A percentile compares a stretch with the other conserved stretches of the same genome.
phyloP scores from a whole-genome alignment of 306 rosid species.

The Quillaja saponaria region DNA sequence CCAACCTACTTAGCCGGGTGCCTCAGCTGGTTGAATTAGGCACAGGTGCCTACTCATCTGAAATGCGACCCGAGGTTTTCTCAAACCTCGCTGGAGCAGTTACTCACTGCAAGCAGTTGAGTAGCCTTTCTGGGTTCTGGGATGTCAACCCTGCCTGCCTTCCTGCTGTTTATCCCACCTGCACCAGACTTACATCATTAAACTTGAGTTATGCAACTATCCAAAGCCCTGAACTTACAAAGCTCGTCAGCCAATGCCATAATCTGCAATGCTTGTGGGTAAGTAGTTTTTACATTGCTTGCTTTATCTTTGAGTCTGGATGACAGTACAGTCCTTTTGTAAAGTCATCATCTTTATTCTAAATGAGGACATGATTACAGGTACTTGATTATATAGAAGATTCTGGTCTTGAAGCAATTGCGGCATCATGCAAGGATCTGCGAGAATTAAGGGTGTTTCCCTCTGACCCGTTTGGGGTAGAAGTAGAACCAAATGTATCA shows the following conservation, averaged over 20 bases:
- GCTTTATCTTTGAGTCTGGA: constrained; percentile 10
- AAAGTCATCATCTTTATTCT: constrained; percentile 29
- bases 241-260: constrained; percentile 71
- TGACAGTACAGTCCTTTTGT: constrained; percentile 5
- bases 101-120: constrained; percentile 62
- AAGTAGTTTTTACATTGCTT: constrained; percentile 19
- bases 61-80: constrained; percentile 65
- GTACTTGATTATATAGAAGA: constrained; percentile 96
- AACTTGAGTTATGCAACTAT: constrained; percentile 75
- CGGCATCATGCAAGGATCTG: constrained; percentile 82
- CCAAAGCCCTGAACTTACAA: constrained; percentile 69
- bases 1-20: constrained; percentile 60
- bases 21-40: constrained; percentile 85
- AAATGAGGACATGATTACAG: constrained; percentile 46
- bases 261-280: constrained; percentile 88
- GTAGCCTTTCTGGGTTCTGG: constrained; percentile 84
- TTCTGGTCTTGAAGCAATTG: constrained; percentile 73
- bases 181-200: constrained; percentile 65
- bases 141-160: constrained; percentile 76
- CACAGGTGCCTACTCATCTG: constrained; percentile 69
- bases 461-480: constrained; percentile 70
- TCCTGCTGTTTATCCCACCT: constrained; percentile 67
- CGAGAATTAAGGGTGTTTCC: constrained; percentile 93
- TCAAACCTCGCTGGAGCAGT: constrained; percentile 53
- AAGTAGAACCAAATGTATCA: constrained; percentile 66